Evolutionary conservation across 2,329 filamentous ascomycete species (phyloP).

Genomic region (Venturia nashicola): DNA sequence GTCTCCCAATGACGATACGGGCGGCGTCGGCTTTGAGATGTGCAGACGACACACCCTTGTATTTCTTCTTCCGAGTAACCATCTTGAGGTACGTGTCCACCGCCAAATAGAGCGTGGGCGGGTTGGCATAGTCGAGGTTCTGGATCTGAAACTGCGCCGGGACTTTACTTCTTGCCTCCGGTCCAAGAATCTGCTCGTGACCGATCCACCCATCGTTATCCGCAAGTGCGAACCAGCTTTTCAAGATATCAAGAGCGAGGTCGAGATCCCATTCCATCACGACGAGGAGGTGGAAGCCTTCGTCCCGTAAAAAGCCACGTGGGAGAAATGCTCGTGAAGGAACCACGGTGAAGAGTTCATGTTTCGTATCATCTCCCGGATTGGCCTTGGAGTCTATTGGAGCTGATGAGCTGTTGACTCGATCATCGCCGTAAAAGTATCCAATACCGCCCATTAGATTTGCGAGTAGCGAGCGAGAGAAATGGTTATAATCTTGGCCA

Average conservation of each 20-base stretch:
- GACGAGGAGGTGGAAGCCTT: slow-evolving; percentile 88
- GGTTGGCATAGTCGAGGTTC: slow-evolving; percentile 96
- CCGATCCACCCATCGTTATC: slow-evolving; percentile 97
- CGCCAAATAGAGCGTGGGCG: slow-evolving; percentile 84
- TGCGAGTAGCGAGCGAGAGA: slow-evolving; percentile 84
- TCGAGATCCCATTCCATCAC: slow-evolving; percentile 92
- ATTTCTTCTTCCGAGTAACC: slow-evolving; percentile 38
- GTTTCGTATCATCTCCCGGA: slow-evolving; percentile 19
- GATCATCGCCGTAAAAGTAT: slow-evolving; percentile 80
- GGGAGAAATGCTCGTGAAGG: slow-evolving; percentile 95
- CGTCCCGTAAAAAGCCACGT: slow-evolving; percentile 93
- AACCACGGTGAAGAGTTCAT: slow-evolving; percentile 80
- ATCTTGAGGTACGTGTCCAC: slow-evolving; percentile 76
- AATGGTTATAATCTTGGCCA: slow-evolving; percentile 58
- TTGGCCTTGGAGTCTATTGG: slow-evolving; percentile 60
- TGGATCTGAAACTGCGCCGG: slow-evolving; percentile 86
- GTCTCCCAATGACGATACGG: slow-evolving; percentile 56
- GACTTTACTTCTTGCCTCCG: slow-evolving; percentile 89
- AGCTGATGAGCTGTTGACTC: slow-evolving; percentile 43
- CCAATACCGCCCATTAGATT: slow-evolving; percentile 90
- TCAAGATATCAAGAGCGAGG: slow-evolving; percentile 72
- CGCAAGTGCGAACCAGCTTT: slow-evolving; percentile 93
- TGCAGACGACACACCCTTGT: slow-evolving; percentile 40
- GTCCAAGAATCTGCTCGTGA: slow-evolving; percentile 85
- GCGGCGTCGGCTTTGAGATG: slow-evolving; percentile 58